These are phyloP conservation scores for Chaetomium sp. DNA, from an alignment of 2,329 filamentous ascomycete genomes.

Conservation along the genomic window DNA sequence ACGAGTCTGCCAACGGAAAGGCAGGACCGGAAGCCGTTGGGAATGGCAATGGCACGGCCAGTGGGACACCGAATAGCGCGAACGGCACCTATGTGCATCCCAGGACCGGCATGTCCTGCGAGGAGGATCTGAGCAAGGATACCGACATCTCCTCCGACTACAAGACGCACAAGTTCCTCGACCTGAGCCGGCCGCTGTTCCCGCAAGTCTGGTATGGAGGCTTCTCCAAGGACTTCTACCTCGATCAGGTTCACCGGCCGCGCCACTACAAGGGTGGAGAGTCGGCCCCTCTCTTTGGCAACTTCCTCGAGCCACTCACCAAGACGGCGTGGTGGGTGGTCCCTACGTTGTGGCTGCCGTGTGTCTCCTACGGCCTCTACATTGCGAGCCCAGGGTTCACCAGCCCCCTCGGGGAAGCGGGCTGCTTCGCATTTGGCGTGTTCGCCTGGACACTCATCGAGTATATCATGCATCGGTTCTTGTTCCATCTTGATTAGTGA, in stretches of 20 bases:
- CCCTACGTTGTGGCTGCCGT: conserved; percentile 82
- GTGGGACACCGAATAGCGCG: conserved; percentile 41
- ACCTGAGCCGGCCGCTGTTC: conserved; percentile 81
- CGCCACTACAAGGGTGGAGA: conserved; percentile 93
- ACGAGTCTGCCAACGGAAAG: conserved; percentile 43
- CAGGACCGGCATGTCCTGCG: conserved; percentile 84
- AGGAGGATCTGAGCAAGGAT: conserved; percentile 82
- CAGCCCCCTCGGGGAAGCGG: conserved; percentile 49
- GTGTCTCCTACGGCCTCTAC: conserved; percentile 70
- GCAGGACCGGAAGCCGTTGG: conserved; percentile 20
- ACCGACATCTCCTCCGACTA: conserved; percentile 78
- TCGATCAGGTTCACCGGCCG: conserved; percentile 93
- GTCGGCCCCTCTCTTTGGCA: conserved; percentile 92
- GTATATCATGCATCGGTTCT: conserved; percentile 82
- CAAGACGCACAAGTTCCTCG: conserved; percentile 90
- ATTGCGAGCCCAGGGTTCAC: conserved; percentile 64
- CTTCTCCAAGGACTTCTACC: conserved; percentile 94
- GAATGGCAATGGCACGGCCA: conserved; percentile 40
- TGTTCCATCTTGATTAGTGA: conserved; percentile 93
- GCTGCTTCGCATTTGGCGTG: conserved; percentile 71
- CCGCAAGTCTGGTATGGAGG: conserved; percentile 85
- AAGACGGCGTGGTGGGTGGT: conserved; percentile 95
- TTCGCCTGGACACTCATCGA: conserved; percentile 87
- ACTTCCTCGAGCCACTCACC: conserved; percentile 96
- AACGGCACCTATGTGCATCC: conserved; percentile 50